Conservation (phyloP, 352 stramenopile species). For the Globisporangium cylindrosporum region DNA sequence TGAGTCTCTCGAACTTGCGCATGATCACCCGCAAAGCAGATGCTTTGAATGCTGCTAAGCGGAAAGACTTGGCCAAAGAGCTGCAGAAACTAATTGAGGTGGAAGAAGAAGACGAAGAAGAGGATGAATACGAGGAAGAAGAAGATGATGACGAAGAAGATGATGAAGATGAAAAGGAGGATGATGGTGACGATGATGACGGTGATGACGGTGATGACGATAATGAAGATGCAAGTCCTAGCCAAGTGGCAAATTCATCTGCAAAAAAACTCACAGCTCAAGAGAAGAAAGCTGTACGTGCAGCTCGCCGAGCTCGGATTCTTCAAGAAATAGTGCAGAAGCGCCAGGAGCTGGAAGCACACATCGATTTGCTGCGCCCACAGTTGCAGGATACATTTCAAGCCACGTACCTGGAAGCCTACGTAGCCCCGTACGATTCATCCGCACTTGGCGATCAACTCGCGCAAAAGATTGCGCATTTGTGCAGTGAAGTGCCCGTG, state of each 20-base stretch:
- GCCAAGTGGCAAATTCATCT: not conserved
- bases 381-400: conserved; percentile 36
- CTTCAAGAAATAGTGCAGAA: conserved; percentile 17
- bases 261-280: conserved; percentile 6
- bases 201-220: not conserved
- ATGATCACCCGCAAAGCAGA: conserved; percentile 28
- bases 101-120: conserved; percentile 22
- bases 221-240: conserved; percentile 8
- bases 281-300: conserved; percentile 16
- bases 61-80: conserved; percentile 15
- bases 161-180: conserved; percentile 20
- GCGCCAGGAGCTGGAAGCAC: conserved; percentile 8
- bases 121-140: conserved; percentile 29
- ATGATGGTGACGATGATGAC: conserved; percentile 9
- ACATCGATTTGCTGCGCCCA: conserved; percentile 24
- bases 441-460: conserved; percentile 24
- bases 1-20: conserved; percentile 28
- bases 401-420: conserved; percentile 24
- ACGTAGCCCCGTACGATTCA: conserved; percentile 32
- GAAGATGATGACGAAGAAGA: conserved; percentile 25
- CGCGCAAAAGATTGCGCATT: conserved; percentile 22
- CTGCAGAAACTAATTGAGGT: conserved; percentile 24
- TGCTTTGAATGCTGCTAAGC: conserved; percentile 19
- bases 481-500: conserved; percentile 43
- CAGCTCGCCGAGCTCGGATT: conserved; percentile 3